Evolutionary conservation across 768 basidiomycete species (phyloP), one percentile per base, ranked within the genome.

Genomic region (Phylloporus sp.): DNA sequence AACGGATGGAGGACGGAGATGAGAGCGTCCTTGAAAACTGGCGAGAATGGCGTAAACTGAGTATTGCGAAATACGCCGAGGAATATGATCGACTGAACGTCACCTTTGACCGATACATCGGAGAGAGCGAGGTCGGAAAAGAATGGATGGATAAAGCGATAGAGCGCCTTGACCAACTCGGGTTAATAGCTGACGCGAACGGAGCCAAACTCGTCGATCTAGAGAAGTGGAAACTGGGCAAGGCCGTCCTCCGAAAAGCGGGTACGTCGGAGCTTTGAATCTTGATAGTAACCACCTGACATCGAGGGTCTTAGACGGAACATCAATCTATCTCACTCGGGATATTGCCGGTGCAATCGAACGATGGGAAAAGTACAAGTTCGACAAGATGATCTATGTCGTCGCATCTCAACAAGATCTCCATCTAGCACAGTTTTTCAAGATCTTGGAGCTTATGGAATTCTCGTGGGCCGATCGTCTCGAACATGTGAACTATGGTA

Each of bases 281-380:
- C 1, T 20, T 6, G 29, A 8, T 1, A 11, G 24, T 16, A 15
- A 11, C 26, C 2, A 4, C 11, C 24, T 50, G 39, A 64, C 20
- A 8, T 18, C 3, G 2, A 4, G 0, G 28, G 35, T 10, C 15
- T 2, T 59, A 95, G 94, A 97, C 56, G 94, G 94, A 16, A 94
- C 93, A 9, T 90, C 89, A 0, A 93, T 95, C 57, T 97, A 97
- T 69, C 80, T 95, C 47, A 94, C 91, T 9, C 91, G 95, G 44
- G 95, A 99, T 70, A 92, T 99, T 53, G 95, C 86, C 42, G 95
- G 87, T 20, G 94, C 95, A 1, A 85, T 88, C 57, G 90, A 97
- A 71, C 88, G 95, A 49, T 91, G 86, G 73, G 86, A 93, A 60
- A 85, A 91, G 65, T 93, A 94, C 79, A 82, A 89, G 53, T 94